Base-by-base conservation (phyloP, 1,139 yeast genomes). In the Yamadazyma atmosphaerica region DNA sequence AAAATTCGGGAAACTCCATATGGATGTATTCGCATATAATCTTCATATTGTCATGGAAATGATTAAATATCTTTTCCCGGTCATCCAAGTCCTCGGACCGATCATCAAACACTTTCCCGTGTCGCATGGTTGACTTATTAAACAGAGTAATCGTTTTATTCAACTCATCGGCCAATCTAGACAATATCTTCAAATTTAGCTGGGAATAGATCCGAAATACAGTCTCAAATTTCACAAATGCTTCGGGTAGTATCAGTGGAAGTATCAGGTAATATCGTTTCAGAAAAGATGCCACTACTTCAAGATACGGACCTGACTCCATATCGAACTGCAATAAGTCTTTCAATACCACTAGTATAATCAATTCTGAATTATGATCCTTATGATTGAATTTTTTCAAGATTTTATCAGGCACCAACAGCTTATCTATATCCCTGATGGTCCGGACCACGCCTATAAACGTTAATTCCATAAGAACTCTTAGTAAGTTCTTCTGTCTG, bases 31-130 rank as follows among this genome's bases (percentile, higher is more conserved):
- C 76, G 4, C 81, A 70, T 23, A 86, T 62, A 16, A 56, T 53
- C 26, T 68, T 70, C 5, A 79, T 62, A 4, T 75, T 71, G 1
- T 60, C 36, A 26, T 65, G 63, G 46, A 85, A 75, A 38, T 63
- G 66, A 23, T 76, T 79, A 44, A 71, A 73, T 3, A 63, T 43
- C 1, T 61, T 62, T 11, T 58, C 50, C 16, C 69, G 44, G 10
- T 56, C 61, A 13, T 76, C 75, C 32, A 74, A 60, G 35, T 68
- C 73, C 1, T 55, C 60, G 32, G 72, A 68, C 29, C 72, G 61
- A 33, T 79, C 83, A 27, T 82, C 87, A 19, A 77, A 58, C 4
- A 77, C 57, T 46, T 74, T 76, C 21, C 95, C 95, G 2, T 85
- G 79, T 49, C 85, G 71, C 37, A 85, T 74, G 35, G 83, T 79